Evolutionary conservation across 805 yeast species (phyloP).

Genomic region (Ogataea populi-albae): DNA sequence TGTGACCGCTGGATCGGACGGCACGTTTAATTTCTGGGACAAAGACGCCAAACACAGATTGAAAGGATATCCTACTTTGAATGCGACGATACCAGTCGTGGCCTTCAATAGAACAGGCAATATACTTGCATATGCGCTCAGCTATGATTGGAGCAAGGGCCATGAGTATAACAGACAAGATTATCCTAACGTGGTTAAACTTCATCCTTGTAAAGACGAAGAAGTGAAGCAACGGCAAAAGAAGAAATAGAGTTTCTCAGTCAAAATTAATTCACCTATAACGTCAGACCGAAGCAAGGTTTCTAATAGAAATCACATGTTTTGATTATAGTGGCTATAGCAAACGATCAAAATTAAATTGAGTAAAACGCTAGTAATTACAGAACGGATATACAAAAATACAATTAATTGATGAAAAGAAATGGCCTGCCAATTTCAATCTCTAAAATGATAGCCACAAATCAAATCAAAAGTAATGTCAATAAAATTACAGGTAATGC

Average conservation of each 20-base stretch:
- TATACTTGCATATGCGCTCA: conserved; percentile 84
- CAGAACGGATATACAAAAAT: conserved; percentile 4
- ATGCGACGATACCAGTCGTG: conserved; percentile 68
- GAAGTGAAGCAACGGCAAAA: conserved; percentile 66
- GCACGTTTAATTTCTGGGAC: conserved; percentile 94
- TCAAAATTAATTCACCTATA: not conserved
- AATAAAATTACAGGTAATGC: not conserved
- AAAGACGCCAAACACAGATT: conserved; percentile 86
- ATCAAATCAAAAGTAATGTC: conserved; percentile 1
- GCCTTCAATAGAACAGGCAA: conserved; percentile 81
- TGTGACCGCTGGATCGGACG: conserved; percentile 93
- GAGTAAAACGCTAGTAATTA: conserved; percentile 2
- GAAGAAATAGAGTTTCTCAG: conserved; percentile 20
- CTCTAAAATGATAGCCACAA: not conserved
- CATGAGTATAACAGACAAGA: conserved; percentile 72
- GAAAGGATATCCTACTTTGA: conserved; percentile 69
- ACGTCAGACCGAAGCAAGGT: not conserved
- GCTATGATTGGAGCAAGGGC: conserved; percentile 97
- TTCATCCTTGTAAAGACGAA: conserved; percentile 82
- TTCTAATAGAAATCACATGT: no score
- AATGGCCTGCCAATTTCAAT: conserved; percentile 1
- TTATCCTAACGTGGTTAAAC: conserved; percentile 69
- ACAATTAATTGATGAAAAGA: conserved; percentile 1
- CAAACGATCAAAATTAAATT: conserved; percentile 1
- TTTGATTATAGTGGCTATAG: no score